Evolutionary conservation across 139 green algal species (phyloP), one percentile per base, ranked within the genome.

Genomic region (Pleodorina starrii): DNA sequence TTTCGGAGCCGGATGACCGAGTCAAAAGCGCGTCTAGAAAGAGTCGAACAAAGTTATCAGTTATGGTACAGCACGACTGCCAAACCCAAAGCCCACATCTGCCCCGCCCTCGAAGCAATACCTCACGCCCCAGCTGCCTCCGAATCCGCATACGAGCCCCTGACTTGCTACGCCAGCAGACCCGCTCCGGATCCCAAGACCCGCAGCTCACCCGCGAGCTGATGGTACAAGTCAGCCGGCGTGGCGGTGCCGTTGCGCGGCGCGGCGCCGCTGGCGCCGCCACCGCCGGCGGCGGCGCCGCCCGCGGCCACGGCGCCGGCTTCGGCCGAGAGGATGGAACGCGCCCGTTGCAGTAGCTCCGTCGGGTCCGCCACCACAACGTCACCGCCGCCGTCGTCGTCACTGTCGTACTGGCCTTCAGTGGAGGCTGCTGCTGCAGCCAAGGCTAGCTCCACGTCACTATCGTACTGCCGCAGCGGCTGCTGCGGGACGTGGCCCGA

Each of bases 191-290:
- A 60, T 60, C 17, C 14, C 51, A 17, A 14, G 54, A 60, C 17
- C 14, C 21, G 54, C 5, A 38, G 35, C 60, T 17, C 84, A 82
- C 73, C 85, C 42, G 85, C 85, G 1, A 90, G 85, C 74, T 85
- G 54, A 57, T 90, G 85, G 73, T 90, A 90, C 5, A 84, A 19
- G 54, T 90, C 85, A 0, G 85, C 46, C 1, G 48, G 63, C 1
- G n/a, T 50, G n/a, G 60, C 40, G 59, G 36, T 27, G 57, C 60
- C 32, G 9, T 21, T 76, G 36, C 43, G 42, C 36, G 2, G n/a
- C 36, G 29, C 21, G 19, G 38, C 29, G 14, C 71, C 29, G 35
- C 35, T 35, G 48, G 23, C 19, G 23, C 29, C 25, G 5, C 10
- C 35, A 1, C 44, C n/a, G 38, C 21, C 66, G 63, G 5, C 35